phyloP scores from a whole-genome alignment of 2,329 filamentous ascomycete species.

The Colletotrichum cordylinicola region DNA sequence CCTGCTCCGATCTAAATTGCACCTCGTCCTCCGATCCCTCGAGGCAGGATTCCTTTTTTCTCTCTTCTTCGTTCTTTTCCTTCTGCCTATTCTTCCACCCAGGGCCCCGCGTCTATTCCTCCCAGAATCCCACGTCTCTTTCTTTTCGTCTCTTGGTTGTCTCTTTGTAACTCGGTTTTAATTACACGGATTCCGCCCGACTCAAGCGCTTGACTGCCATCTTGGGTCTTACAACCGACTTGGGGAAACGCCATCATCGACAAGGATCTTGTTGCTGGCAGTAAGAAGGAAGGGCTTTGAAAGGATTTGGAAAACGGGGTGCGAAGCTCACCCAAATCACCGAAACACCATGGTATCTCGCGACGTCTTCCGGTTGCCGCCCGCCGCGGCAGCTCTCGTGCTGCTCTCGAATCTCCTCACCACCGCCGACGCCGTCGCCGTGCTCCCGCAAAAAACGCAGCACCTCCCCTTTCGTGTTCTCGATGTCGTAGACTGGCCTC shows the following conservation, averaged over 20 bases:
- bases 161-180: background rate
- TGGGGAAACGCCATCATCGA: background rate
- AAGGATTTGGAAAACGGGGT: background rate
- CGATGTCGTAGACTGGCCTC: conserved; percentile 46
- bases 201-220: background rate
- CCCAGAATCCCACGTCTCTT: background rate
- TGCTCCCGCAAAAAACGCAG: conserved; percentile 48
- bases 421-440: conserved; percentile 38
- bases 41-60: background rate
- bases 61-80: background rate
- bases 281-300: background rate
- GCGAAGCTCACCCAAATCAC: background rate
- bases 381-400: conserved; percentile 35
- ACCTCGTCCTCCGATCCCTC: conserved; percentile 11
- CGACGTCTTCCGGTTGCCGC: conserved; percentile 40
- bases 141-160: background rate
- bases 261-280: background rate
- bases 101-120: background rate
- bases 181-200: background rate
- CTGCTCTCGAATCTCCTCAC: conserved; percentile 38
- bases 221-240: background rate
- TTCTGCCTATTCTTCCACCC: background rate
- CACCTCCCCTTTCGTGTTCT: conserved; percentile 38
- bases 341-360: conserved; percentile 28
- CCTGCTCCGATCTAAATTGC: conserved; percentile 20